Evolutionary conservation across 768 basidiomycete genomes (phyloP), one percentile per base, ranked within the genome.

Genomic region (Pholiota molesta): DNA sequence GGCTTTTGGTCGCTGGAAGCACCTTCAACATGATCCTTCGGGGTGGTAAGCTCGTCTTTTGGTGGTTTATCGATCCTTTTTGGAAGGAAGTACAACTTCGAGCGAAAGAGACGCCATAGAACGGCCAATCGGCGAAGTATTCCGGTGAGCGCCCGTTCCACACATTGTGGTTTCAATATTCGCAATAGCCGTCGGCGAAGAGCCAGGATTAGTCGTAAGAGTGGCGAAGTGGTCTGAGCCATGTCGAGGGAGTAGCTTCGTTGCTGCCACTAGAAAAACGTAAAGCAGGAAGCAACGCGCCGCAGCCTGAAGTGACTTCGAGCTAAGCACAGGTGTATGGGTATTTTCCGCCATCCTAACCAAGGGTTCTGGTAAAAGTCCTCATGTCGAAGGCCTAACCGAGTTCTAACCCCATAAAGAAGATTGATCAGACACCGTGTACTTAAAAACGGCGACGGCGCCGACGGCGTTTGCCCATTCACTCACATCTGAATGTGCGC

Each of bases 71-170:
- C 54, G 17, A 17, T 26, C 14, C 11, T 21, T 39, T 31, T 55
- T 10, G 28, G 44, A 44, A 35, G n/a, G 10, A 31, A 19, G 17
- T 17, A 17, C 28, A 49, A 49, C 39, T 52, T 59, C 11, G 37
- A 55, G n/a, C 58, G 44, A 29, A 60, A 19, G 47, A 65, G 51
- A 7, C 28, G 44, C 61, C 62, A 26, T 37, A 63, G 29, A 58
- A 54, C 10, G 1, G 31, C 54, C 52, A 65, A 58, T 26, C 57
- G 54, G 23, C 58, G 55, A 17, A 64, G 42, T 31, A 68, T 56
- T 26, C 29, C 26, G 11, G 28, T 29, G 21, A 65, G 52, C 59
- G 52, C 62, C 31, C 47, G 44, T 29, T 47, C 28, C 2, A 62
- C 23, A 14, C 42, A 55, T n/a, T 62, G 23, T 28, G 40, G 33